These are phyloP conservation scores for Saccharomyces mikatae DNA, from an alignment of 805 yeast species.

Conservation along the genomic window DNA sequence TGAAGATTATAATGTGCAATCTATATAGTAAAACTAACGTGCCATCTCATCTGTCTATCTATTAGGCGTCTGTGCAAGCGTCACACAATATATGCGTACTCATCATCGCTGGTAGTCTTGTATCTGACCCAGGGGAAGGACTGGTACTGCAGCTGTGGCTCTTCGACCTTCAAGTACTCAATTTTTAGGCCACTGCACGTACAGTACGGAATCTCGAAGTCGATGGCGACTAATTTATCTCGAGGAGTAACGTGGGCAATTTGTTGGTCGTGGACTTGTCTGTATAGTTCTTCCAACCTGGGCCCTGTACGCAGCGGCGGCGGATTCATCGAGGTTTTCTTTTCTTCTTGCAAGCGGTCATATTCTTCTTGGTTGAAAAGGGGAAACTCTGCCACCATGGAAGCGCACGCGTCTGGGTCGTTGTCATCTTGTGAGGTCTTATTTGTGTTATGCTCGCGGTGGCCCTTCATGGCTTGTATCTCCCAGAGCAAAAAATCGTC, in stretches of 20 bases:
- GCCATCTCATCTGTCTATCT: constrained; percentile 1
- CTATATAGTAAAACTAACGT: constrained; percentile 1
- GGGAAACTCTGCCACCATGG: constrained; percentile 50
- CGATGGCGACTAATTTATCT: constrained; percentile 34
- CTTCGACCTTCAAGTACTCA: constrained; percentile 59
- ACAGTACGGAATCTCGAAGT: constrained; percentile 56
- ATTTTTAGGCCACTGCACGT: constrained; percentile 61
- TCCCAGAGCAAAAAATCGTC: constrained; percentile 66
- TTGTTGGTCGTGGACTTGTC: constrained; percentile 23
- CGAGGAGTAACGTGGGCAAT: constrained; percentile 10
- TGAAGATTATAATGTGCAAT: constrained; percentile 1
- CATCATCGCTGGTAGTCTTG: constrained; percentile 37
- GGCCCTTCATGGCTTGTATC: constrained; percentile 47
- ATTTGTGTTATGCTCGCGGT: constrained; percentile 42
- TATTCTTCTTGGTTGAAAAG: constrained; percentile 26
- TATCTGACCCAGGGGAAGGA: constrained; percentile 78
- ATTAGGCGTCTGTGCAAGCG: background rate
- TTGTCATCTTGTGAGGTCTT: background rate
- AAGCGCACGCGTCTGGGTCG: constrained; percentile 13
- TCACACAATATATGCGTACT: constrained; percentile 26
- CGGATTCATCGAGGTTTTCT: constrained; percentile 31
- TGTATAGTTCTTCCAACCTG: constrained; percentile 27
- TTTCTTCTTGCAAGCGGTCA: constrained; percentile 17
- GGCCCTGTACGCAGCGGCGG: constrained; percentile 31
- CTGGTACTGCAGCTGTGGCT: constrained; percentile 50